Evolutionary conservation across 306 rosid genomes (phyloP), one percentile per base, ranked within the genome.

Genomic region (Prunus kanzakura): DNA sequence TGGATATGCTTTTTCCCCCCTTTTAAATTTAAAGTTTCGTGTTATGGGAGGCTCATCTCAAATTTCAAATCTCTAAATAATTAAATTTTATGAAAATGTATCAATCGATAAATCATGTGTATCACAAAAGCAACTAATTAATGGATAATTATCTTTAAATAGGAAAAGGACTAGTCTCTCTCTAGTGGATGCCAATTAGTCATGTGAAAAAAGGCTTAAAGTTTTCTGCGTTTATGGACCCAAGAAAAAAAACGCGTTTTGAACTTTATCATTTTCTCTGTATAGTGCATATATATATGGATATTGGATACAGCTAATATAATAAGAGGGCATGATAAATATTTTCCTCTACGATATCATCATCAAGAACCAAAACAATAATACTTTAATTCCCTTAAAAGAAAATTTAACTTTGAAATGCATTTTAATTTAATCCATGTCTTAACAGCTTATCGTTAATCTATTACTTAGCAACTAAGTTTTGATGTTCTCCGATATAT

Each of bases 211-310:
- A 13, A 22, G 25, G 54, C 10, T 16, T 55, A 32, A 19, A 72
- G 15, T 51, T 50, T 72, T 22, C 72, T 58, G 72, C 11, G 51
- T 67, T 45, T 49, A 76, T 82, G 87, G 19, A 71, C 81, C 82
- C 69, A 67, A 79, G 35, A 22, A 74, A 29, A 38, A 38, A 22
- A 74, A 88, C 82, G 84, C 88, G 88, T 85, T 56, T 27, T 63
- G 4, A 50, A 50, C 81, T 56, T 66, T 76, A 38, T 41, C 47
- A 8, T 52, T 73, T 60, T 61, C 67, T 77, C 57, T 72, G 72
- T 20, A 25, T 51, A 41, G 25, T 67, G 75, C 80, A n/a, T 62
- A 76, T 71, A 38, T 38, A 38, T 38, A 38, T 38, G 9, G 43
- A 7, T 25, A 25, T 2, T 38, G 9, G 43, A 7, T 25, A 25